A percentile compares a stretch with the other conserved stretches of the same genome.
phyloP scores from a whole-genome alignment of 2,329 filamentous ascomycete species.

The Didymella keratinophila region DNA sequence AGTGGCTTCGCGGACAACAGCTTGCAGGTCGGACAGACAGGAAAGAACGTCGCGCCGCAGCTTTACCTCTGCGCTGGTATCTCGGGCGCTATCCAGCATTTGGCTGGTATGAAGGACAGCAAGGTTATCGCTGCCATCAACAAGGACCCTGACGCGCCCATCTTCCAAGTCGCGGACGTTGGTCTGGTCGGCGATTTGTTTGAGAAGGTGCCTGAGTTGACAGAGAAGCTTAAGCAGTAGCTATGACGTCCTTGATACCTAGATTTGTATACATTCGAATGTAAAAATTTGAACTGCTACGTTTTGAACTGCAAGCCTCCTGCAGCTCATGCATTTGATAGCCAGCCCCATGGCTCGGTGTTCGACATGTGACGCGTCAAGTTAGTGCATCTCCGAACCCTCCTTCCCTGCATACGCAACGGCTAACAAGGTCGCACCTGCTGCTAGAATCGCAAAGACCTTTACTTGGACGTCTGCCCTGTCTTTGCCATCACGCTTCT shows the following conservation, averaged over 20 bases:
- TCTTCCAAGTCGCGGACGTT: slow-evolving; percentile 97
- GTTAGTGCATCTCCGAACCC: slow-evolving; percentile 1
- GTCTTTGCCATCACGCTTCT: not conserved
- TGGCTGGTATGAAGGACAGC: slow-evolving; percentile 99
- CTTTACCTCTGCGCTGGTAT: slow-evolving; percentile 96
- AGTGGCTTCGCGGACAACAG: slow-evolving; percentile 98
- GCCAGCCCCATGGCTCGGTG: not conserved
- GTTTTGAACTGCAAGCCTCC: too few species aligned
- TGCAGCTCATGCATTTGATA: too few species aligned
- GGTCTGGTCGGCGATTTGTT: slow-evolving; percentile 95
- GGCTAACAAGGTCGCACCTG: not conserved
- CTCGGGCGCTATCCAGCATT: slow-evolving; percentile 95
- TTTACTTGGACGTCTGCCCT: too few species aligned
- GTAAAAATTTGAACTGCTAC: slow-evolving; percentile 4
- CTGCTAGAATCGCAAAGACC: too few species aligned
- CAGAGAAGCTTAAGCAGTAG: slow-evolving; percentile 81
- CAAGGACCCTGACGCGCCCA: slow-evolving; percentile 95
- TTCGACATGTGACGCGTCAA: not conserved
- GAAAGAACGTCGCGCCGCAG: slow-evolving; percentile 97
- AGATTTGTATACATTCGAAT: slow-evolving; percentile 22
- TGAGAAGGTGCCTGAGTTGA: slow-evolving; percentile 93
- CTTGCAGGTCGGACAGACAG: slow-evolving; percentile 96
- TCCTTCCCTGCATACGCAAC: not conserved
- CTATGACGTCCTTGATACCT: slow-evolving; percentile 14
- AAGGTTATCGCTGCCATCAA: slow-evolving; percentile 99